A percentile compares a stretch with the other conserved stretches of the same genome.
These are phyloP conservation scores for Wickerhamiella domercqiae DNA, from an alignment of 805 yeast genomes.

Conservation along the genomic window DNA sequence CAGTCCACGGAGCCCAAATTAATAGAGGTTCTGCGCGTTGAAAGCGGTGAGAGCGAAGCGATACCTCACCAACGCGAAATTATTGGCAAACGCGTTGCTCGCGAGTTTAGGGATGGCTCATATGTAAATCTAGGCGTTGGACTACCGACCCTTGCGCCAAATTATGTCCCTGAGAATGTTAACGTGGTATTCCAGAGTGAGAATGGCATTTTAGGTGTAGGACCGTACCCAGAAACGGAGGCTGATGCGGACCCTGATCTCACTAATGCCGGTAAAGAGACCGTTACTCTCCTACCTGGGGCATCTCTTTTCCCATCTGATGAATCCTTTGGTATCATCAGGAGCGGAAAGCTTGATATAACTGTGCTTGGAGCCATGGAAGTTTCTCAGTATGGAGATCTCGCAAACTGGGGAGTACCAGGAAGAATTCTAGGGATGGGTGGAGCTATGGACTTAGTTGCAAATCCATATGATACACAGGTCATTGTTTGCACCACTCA, in stretches of 20 bases:
- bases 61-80: slow-evolving; percentile 17
- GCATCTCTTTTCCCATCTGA: slow-evolving; percentile 36
- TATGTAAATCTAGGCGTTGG: slow-evolving; percentile 37
- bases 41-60: not conserved
- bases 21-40: slow-evolving; percentile 23
- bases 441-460: slow-evolving; percentile 39
- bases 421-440: slow-evolving; percentile 40
- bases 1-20: slow-evolving; percentile 31
- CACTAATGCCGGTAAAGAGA: slow-evolving; percentile 39
- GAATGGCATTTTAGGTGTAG: slow-evolving; percentile 36
- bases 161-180: slow-evolving; percentile 25
- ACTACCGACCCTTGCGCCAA: slow-evolving; percentile 36
- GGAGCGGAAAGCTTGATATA: slow-evolving; percentile 32
- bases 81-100: slow-evolving; percentile 32
- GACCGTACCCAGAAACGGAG: slow-evolving; percentile 28
- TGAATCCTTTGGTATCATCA: slow-evolving; percentile 36
- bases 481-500: slow-evolving; percentile 37
- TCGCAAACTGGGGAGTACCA: slow-evolving; percentile 40
- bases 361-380: slow-evolving; percentile 37
- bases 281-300: slow-evolving; percentile 33
- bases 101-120: slow-evolving; percentile 31
- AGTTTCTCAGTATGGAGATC: slow-evolving; percentile 33
- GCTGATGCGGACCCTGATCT: slow-evolving; percentile 35
- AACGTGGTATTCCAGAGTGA: slow-evolving; percentile 33
- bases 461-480: slow-evolving; percentile 31